phyloP scores from a whole-genome alignment of 306 rosid genomes.

The Myrica gale region DNA sequence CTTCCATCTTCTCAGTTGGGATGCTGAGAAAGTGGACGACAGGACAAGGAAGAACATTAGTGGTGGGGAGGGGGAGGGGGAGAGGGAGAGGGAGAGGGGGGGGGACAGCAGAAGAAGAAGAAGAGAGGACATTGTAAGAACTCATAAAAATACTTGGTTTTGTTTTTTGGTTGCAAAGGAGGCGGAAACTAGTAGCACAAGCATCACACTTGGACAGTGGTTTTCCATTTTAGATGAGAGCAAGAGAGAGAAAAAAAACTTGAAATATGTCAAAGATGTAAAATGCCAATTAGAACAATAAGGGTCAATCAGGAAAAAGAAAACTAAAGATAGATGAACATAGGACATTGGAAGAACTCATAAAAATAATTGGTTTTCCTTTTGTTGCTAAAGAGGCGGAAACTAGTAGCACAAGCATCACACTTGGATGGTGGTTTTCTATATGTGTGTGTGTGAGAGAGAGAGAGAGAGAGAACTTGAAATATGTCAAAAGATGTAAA shows the following conservation, averaged over 20 bases:
- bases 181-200: background rate
- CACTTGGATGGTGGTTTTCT: no score
- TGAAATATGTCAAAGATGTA: background rate
- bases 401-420: background rate
- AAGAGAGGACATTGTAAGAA: background rate
- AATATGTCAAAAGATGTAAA: background rate
- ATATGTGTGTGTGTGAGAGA: background rate
- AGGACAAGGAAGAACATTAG: no score
- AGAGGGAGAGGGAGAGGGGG: no score
- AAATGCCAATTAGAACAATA: background rate
- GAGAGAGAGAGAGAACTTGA: background rate
- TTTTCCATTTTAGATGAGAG: background rate
- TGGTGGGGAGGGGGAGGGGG: no score
- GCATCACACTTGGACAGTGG: background rate
- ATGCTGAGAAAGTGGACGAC: no score
- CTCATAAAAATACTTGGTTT: background rate
- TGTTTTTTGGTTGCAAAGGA: background rate
- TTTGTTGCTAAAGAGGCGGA: background rate
- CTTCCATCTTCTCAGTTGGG: no score
- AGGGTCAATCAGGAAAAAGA: no score
- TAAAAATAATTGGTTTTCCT: background rate
- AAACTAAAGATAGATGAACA: no score
- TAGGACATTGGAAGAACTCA: background rate
- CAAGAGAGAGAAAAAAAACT: background rate
- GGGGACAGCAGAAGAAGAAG: no score